Percentiles rank a stretch among this genome's conserved stretches.
Evolutionary conservation across 495 filamentous ascomycete species (phyloP).

Genomic region (Aspergillus carlsbadensis): DNA sequence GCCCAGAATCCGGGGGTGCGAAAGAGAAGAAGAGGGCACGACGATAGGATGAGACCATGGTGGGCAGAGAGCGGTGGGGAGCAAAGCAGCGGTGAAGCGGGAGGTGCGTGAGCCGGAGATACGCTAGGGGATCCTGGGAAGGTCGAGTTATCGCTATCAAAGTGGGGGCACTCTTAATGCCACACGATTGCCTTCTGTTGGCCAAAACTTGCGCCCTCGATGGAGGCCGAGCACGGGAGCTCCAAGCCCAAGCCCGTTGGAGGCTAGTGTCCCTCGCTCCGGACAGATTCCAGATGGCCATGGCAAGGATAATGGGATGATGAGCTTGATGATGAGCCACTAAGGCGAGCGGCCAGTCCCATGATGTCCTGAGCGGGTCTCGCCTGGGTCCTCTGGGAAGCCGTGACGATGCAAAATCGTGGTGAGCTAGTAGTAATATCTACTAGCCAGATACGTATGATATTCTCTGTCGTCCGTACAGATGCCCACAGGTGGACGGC

Average conservation of each 20-base stretch:
- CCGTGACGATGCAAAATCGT: constrained; percentile 7
- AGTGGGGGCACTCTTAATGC: constrained; percentile 23
- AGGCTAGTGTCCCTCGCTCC: neutral
- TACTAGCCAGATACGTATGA: neutral
- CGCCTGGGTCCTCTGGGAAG: neutral
- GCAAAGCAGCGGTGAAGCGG: constrained; percentile 51
- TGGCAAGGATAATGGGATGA: neutral
- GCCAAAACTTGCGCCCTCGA: constrained; percentile 3
- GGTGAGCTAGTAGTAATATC: neutral
- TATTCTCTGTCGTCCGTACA: neutral
- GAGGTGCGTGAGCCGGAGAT: constrained; percentile 31
- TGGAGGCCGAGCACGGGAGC: neutral
- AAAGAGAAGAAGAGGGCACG: constrained; percentile 18
- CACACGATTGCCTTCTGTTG: constrained; percentile 12
- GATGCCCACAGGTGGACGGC: neutral
- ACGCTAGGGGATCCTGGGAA: constrained; percentile 37
- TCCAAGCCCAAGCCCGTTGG: neutral
- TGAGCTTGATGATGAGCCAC: constrained; percentile 10
- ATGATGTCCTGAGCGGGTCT: constrained; percentile 15
- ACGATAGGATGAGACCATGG: constrained; percentile 36
- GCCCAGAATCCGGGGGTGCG: constrained; percentile 30
- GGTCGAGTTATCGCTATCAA: constrained; percentile 27
- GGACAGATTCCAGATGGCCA: neutral
- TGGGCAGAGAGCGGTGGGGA: constrained; percentile 33
- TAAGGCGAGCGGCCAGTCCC: constrained; percentile 18